A percentile compares a stretch with the other conserved stretches of the same genome.
phyloP scores from a whole-genome alignment of 495 filamentous ascomycete genomes.

The Penicillium simplicissimum region DNA sequence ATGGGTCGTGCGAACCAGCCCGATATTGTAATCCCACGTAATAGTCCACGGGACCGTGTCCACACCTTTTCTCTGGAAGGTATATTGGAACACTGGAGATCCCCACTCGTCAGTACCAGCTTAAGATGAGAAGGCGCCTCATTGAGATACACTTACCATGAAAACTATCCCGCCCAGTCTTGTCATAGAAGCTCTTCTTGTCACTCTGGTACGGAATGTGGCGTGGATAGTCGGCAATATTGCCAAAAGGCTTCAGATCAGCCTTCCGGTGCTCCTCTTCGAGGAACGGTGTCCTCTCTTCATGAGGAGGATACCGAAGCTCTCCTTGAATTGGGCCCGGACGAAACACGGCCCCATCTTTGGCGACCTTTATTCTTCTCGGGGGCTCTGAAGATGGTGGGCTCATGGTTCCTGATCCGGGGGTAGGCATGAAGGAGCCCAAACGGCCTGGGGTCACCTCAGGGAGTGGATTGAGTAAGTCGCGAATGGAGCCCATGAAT shows the following conservation, averaged over 20 bases:
- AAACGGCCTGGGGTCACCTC: not conserved
- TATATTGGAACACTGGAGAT: conserved; percentile 80
- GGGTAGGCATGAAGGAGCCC: not conserved
- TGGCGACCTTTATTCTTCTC: conserved; percentile 54
- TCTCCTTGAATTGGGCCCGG: conserved; percentile 59
- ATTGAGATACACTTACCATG: conserved; percentile 58
- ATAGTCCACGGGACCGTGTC: conserved; percentile 66
- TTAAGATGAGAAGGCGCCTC: not conserved
- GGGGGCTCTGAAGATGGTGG: conserved; percentile 21
- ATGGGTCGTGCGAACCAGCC: conserved; percentile 91
- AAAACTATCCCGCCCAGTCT: conserved; percentile 83
- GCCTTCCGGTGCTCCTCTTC: conserved; percentile 59
- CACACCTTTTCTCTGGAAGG: conserved; percentile 72
- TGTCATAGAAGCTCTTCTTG: conserved; percentile 82
- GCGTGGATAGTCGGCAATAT: conserved; percentile 66
- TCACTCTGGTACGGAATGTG: conserved; percentile 93
- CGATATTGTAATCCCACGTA: conserved; percentile 97
- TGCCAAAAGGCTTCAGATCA: conserved; percentile 64
- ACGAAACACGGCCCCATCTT: conserved; percentile 59
- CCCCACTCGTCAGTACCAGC: not conserved
- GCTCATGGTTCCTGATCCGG: conserved; percentile 1
- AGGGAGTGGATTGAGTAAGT: conserved; percentile 34
- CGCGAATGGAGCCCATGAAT: conserved; percentile 36
- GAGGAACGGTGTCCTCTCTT: conserved; percentile 57
- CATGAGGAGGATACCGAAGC: conserved; percentile 68